Evolutionary conservation across 2,329 filamentous ascomycete genomes (phyloP), one percentile per base, ranked within the genome.

Genomic region (Penicillium sp.): DNA sequence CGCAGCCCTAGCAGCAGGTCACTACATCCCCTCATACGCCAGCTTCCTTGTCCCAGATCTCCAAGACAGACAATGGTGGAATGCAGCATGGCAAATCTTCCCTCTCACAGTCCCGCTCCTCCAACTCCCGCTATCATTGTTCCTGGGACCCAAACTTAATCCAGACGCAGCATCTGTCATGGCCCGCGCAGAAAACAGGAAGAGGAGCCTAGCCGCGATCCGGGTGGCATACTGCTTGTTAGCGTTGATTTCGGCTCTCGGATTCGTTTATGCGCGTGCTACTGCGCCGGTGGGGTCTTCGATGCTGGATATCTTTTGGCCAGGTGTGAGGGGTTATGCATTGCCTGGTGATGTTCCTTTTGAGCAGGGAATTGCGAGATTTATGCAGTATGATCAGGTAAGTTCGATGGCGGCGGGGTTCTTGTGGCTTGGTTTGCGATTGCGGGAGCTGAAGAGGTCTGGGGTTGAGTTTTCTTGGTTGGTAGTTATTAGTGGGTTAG

Each of bases 51-150:
- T 20, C 8, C 35, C 48, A 12, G 18, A 20, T 7, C 25, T 42
- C 2, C 9, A 42, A 41, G 15, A 15, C 2, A 23, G 48, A 23
- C 9, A 23, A 42, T 23, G 8, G 11, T 50, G 25, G 23, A 50
- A 50, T 18, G 48, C 48, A 22, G 23, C 18, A 29, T 50, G 48
- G 48, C 48, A 50, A 33, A 20, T 50, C 8, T 50, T 40, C 25
- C 48, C 48, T n/a, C 15, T 50, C 1, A 42, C 35, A 41, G 48
- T 50, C 6, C 48, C 48, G 4, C 6, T 41, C 4, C 35, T 50
- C 25, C 48, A 50, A 42, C 5, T 43, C 48, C 48, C 46, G n/a
- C 4, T 49, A 4, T 40, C 18, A 6, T 14, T 45, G 2, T 45
- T 15, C 3, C 12, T 45, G n/a, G 15, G n/a, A 6, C 4, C 3